Evolutionary conservation across 257 asterid genomes (phyloP).

Genomic region (Fraxinus excelsior): DNA sequence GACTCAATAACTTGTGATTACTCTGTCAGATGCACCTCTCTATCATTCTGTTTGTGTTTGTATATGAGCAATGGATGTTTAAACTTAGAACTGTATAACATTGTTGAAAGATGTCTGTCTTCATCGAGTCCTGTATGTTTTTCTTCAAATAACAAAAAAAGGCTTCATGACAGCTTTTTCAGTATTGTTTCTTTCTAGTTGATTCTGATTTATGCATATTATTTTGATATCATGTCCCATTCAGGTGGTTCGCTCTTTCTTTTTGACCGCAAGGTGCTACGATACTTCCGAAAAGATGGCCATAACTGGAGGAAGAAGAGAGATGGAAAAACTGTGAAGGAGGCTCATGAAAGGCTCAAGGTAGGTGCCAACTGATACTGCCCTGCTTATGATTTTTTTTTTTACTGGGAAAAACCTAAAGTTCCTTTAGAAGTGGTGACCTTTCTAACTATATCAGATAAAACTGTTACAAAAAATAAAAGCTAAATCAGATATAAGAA

Average conservation of each 20-base stretch:
- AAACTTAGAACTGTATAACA: neutral
- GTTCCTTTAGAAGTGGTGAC: constrained; percentile 7
- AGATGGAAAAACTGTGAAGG: constrained; percentile 94
- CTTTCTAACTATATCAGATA: constrained; percentile 13
- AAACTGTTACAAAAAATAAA: neutral
- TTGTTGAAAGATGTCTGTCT: neutral
- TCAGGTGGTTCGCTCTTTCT: constrained; percentile 93
- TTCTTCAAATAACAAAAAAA: neutral
- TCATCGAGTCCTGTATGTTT: neutral
- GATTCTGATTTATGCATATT: constrained; percentile 7
- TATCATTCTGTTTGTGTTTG: neutral
- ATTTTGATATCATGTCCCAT: constrained; percentile 24
- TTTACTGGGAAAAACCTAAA: constrained; percentile 11
- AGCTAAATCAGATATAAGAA: neutral
- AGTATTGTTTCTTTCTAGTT: constrained; percentile 4
- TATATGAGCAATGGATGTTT: neutral
- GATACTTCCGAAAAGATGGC: constrained; percentile 91
- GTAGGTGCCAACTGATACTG: constrained; percentile 34
- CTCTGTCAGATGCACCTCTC: neutral
- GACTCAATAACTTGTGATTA: neutral
- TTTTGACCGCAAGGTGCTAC: constrained; percentile 86
- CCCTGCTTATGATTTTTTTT: constrained; percentile 21
- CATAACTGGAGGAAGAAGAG: constrained; percentile 95
- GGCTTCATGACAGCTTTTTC: neutral
- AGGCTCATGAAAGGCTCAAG: constrained; percentile 97